Evolutionary conservation across 495 filamentous ascomycete genomes (phyloP).

Genomic region (Daldinia concentrica): DNA sequence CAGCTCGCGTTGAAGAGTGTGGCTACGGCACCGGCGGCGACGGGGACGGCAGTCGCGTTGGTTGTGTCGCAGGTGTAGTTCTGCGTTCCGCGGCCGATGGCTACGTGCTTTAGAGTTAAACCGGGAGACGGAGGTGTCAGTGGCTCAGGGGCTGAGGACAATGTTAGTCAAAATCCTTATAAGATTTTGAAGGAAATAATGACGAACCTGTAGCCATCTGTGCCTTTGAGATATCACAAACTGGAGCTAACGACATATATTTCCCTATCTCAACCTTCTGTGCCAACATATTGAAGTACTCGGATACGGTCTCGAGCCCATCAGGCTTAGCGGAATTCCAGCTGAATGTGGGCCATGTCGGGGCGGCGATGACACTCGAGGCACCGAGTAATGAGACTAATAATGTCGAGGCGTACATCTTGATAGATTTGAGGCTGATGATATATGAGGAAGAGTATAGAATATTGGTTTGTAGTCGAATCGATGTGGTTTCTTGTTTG

Average conservation of each 20-base stretch:
- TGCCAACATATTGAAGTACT: conserved; percentile 65
- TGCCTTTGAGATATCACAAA: conserved; percentile 63
- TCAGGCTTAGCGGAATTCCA: conserved; percentile 47
- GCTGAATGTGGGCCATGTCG: conserved; percentile 54
- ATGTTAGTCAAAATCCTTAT: conserved; percentile 36
- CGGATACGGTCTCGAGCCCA: conserved; percentile 54
- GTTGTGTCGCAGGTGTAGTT: conserved; percentile 86
- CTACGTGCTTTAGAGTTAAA: conserved; percentile 74
- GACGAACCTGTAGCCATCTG: conserved; percentile 56
- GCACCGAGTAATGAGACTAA: conserved; percentile 58
- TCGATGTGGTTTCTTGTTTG: conserved; percentile 33
- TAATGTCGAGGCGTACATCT: conserved; percentile 58
- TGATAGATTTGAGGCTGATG: conserved; percentile 33
- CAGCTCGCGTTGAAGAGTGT: conserved; percentile 90
- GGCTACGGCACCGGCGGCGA: conserved; percentile 77
- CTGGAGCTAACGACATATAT: conserved; percentile 48
- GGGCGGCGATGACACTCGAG: conserved; percentile 57
- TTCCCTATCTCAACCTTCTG: conserved; percentile 56
- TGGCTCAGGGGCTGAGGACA: conserved; percentile 49
- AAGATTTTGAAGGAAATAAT: neutral
- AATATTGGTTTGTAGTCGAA: conserved; percentile 18
- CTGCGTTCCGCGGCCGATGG: conserved; percentile 86
- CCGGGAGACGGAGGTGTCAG: conserved; percentile 67
- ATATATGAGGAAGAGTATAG: conserved; percentile 25
- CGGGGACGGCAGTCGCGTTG: conserved; percentile 66